These are phyloP conservation scores for Scutellaria galericulata DNA, from an alignment of 257 asterid genomes.

Conservation along the genomic window DNA sequence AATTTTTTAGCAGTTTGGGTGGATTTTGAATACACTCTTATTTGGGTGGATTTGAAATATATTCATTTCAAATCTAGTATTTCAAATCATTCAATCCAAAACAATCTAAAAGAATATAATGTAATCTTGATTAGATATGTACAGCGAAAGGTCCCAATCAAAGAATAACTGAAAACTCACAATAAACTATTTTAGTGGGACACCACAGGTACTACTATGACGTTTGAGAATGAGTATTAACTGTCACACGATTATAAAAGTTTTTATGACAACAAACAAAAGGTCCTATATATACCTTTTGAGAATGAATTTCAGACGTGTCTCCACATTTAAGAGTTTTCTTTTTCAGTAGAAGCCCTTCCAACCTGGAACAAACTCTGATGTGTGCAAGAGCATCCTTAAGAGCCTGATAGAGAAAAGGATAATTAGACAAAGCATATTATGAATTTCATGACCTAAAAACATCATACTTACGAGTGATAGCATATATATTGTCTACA, in stretches of 20 bases:
- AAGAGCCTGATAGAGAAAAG: slow-evolving; percentile 58
- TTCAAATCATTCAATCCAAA: not conserved
- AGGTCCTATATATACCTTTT: slow-evolving; percentile 60
- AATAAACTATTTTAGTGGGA: slow-evolving; percentile 8
- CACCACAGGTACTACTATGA: slow-evolving; percentile 27
- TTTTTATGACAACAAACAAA: slow-evolving; percentile 10
- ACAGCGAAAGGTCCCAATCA: slow-evolving; percentile 7
- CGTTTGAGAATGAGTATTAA: slow-evolving; percentile 60
- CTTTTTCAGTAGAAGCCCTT: slow-evolving; percentile 84
- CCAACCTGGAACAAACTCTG: slow-evolving; percentile 85
- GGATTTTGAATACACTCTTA: too few species aligned
- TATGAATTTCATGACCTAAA: slow-evolving; percentile 32
- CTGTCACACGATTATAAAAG: slow-evolving; percentile 30
- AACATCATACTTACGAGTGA: slow-evolving; percentile 5
- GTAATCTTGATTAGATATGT: slow-evolving; percentile 3
- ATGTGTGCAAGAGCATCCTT: slow-evolving; percentile 83
- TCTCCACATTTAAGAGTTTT: slow-evolving; percentile 75
- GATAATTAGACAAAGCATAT: slow-evolving; percentile 35
- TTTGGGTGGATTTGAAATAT: too few species aligned
- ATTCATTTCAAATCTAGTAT: too few species aligned
- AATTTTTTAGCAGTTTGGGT: too few species aligned
- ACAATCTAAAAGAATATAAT: not conserved
- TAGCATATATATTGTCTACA: slow-evolving; percentile 11
- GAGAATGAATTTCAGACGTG: slow-evolving; percentile 81
- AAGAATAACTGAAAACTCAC: slow-evolving; percentile 8